Conservation (phyloP, 1,284 basidiomycete species). For the Tilletiaria anomala region DNA sequence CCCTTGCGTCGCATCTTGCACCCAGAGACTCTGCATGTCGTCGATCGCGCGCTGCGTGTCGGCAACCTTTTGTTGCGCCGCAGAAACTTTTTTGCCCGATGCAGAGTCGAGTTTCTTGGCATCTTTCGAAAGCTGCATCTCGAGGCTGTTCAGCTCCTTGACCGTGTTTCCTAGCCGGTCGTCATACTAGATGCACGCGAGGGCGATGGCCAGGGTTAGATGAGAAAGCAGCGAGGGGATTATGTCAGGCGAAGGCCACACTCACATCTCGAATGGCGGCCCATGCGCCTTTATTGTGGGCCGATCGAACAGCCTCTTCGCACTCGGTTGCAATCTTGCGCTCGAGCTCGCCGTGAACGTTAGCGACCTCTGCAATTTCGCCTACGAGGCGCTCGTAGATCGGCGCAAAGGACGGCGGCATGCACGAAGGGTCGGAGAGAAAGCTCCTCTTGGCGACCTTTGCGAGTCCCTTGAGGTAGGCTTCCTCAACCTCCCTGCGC, state of each 20-base stretch:
- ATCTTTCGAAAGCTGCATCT: constrained; percentile 31
- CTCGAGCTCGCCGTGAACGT: constrained; percentile 26
- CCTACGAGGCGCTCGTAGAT: constrained; percentile 32
- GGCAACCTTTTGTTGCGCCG: constrained; percentile 16
- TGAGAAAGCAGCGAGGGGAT: neutral
- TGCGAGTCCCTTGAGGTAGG: constrained; percentile 44
- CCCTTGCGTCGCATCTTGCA: constrained; percentile 20
- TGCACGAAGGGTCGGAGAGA: constrained; percentile 29
- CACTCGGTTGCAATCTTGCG: constrained; percentile 33
- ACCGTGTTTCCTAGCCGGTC: constrained; percentile 20
- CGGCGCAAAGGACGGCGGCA: constrained; percentile 25
- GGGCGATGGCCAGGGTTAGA: neutral
- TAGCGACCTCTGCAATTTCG: constrained; percentile 34
- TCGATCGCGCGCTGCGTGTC: constrained; percentile 23
- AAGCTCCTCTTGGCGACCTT: constrained; percentile 41
- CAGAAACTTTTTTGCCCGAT: constrained; percentile 23
- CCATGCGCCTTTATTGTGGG: constrained; percentile 29
- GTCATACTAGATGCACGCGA: constrained; percentile 17
- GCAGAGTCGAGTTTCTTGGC: constrained; percentile 27
- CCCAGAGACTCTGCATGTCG: constrained; percentile 22
- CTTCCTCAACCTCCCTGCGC: constrained; percentile 42
- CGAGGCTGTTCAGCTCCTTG: constrained; percentile 30
- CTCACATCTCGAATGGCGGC: constrained; percentile 12
- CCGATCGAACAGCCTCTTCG: constrained; percentile 30
- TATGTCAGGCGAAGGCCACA: neutral